Conservation (phyloP, 768 basidiomycete species). For the Kondoa malvinella region DNA sequence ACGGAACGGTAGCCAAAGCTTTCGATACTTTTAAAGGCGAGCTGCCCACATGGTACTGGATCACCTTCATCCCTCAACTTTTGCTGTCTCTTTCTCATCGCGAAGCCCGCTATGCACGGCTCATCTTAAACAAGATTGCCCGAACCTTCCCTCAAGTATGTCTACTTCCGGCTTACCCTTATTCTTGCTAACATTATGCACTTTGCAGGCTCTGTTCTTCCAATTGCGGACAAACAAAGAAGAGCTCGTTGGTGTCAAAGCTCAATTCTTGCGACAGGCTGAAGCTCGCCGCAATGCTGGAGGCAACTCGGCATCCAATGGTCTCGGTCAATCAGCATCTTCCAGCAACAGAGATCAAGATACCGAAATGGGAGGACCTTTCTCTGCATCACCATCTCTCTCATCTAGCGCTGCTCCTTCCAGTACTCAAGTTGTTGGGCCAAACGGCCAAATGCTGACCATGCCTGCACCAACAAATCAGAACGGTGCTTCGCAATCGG, state of each 20-base stretch:
- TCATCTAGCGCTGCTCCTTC: neutral
- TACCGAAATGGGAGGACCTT: neutral
- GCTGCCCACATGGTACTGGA: constrained; percentile 97
- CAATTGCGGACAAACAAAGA: constrained; percentile 69
- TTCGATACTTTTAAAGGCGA: constrained; percentile 74
- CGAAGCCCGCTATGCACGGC: constrained; percentile 81
- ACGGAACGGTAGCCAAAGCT: constrained; percentile 29
- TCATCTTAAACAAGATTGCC: constrained; percentile 72
- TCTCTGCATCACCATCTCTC: neutral
- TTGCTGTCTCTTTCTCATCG: constrained; percentile 73
- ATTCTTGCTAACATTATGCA: neutral
- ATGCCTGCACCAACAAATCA: constrained; percentile 6
- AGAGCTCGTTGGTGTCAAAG: constrained; percentile 38
- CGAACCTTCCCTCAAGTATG: constrained; percentile 79
- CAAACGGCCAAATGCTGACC: constrained; percentile 3
- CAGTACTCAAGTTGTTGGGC: neutral
- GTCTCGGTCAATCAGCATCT: too few relatives aligned
- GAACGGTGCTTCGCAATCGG: neutral
- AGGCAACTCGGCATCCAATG: too few relatives aligned
- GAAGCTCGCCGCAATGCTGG: neutral
- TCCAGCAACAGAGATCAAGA: constrained; percentile 2
- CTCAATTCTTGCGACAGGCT: constrained; percentile 29
- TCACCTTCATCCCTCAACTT: constrained; percentile 86
- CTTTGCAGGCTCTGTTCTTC: constrained; percentile 76
- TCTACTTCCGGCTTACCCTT: constrained; percentile 2